Evolutionary conservation across 768 basidiomycete species (phyloP).

Genomic region (Hortiboletus flavorubellus): DNA sequence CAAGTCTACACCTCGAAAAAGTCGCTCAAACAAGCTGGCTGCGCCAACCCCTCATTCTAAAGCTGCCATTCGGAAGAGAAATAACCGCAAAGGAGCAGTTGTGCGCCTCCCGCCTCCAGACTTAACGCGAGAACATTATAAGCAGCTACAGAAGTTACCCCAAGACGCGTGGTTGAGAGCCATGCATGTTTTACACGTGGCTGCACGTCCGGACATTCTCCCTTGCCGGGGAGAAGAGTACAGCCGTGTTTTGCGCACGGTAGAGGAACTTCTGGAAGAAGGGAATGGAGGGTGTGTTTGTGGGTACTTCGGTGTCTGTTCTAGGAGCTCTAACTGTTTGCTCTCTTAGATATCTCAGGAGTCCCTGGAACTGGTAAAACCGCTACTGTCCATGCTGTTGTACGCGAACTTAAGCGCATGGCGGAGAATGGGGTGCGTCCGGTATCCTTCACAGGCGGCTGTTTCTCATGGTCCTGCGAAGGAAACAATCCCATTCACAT

Average conservation of each 20-base stretch:
- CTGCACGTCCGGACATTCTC: constrained; percentile 82
- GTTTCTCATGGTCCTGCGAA: constrained; percentile 28
- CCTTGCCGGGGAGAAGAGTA: constrained; percentile 91
- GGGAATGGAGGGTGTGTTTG: constrained; percentile 95
- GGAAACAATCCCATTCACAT: constrained; percentile 94
- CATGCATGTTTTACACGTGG: constrained; percentile 91
- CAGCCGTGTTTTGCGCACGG: constrained; percentile 63
- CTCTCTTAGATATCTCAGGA: constrained; percentile 81
- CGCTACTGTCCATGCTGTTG: constrained; percentile 92
- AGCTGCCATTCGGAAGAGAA: constrained; percentile 53
- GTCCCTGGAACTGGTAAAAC: constrained; percentile 99
- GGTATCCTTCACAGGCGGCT: neutral
- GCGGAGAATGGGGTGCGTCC: constrained; percentile 69
- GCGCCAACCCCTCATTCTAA: constrained; percentile 78
- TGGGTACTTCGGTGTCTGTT: constrained; percentile 37
- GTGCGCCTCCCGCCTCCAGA: constrained; percentile 36
- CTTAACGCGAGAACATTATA: constrained; percentile 34
- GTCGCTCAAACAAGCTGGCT: constrained; percentile 40
- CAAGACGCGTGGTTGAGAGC: constrained; percentile 81
- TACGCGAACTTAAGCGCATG: constrained; percentile 86
- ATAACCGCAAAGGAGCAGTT: constrained; percentile 25
- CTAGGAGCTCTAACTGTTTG: neutral
- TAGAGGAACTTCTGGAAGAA: constrained; percentile 85
- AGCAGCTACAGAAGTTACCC: constrained; percentile 51
- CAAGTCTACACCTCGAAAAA: constrained; percentile 36